phyloP scores from a whole-genome alignment of 2,329 filamentous ascomycete genomes.

The Verticillium albo-atrum region DNA sequence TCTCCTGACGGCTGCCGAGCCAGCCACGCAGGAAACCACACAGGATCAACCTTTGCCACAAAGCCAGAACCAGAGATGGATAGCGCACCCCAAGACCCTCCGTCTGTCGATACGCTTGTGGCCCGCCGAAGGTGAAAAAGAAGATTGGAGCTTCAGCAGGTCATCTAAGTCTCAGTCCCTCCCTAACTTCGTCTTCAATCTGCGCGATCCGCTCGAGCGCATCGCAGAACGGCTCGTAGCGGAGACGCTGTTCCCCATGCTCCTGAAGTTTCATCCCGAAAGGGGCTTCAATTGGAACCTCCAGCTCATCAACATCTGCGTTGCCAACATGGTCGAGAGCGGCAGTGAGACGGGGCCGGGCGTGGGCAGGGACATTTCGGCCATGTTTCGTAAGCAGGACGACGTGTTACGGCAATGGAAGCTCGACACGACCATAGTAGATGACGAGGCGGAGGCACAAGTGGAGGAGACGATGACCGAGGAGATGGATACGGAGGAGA shows the following conservation, averaged over 20 bases:
- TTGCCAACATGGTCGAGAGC: constrained; percentile 71
- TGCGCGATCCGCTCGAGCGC: constrained; percentile 51
- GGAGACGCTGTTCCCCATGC: constrained; percentile 66
- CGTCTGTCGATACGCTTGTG: constrained; percentile 72
- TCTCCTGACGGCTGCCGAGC: constrained; percentile 51
- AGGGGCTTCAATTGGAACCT: constrained; percentile 68
- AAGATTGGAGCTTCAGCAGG: constrained; percentile 59
- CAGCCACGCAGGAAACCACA: constrained; percentile 21
- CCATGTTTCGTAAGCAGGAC: constrained; percentile 78
- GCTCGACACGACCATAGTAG: constrained; percentile 31
- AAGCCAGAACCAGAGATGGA: constrained; percentile 48
- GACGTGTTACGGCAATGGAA: constrained; percentile 64
- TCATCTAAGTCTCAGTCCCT: constrained; percentile 72
- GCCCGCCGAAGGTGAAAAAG: constrained; percentile 30
- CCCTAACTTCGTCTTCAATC: constrained; percentile 68
- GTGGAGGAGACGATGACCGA: constrained; percentile 13
- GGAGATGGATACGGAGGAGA: constrained; percentile 20
- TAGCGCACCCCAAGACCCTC: constrained; percentile 75
- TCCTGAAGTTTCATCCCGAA: constrained; percentile 68
- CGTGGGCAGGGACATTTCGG: constrained; percentile 70
- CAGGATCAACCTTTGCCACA: not conserved
- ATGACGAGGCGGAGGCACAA: constrained; percentile 6
- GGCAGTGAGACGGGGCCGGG: constrained; percentile 46
- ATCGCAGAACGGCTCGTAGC: constrained; percentile 65
- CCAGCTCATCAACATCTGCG: constrained; percentile 80